These are phyloP conservation scores for Arxiozyma heterogenica DNA, from an alignment of 1,139 yeast genomes.

Conservation along the genomic window DNA sequence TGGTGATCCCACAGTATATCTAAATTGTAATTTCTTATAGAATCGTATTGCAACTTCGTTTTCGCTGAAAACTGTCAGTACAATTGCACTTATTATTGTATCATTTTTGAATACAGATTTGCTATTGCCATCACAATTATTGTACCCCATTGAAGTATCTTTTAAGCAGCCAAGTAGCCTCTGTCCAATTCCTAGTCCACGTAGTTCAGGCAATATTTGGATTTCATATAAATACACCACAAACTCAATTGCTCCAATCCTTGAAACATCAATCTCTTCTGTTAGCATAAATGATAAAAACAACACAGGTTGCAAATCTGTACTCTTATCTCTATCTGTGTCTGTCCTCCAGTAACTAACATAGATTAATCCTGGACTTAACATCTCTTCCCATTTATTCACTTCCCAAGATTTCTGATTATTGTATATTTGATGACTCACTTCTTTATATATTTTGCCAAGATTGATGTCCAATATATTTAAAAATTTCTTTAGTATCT, in stretches of 20 bases:
- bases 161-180: neutral
- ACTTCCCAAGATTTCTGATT: constrained; percentile 18
- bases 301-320: neutral
- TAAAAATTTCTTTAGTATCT: neutral
- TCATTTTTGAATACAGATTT: neutral
- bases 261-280: neutral
- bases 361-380: neutral
- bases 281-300: neutral
- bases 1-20: constrained; percentile 19
- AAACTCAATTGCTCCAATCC: neutral
- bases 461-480: neutral
- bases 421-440: constrained; percentile 10
- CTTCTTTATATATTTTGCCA: neutral
- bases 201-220: constrained; percentile 14
- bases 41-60: constrained; percentile 20
- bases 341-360: neutral
- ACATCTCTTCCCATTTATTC: constrained; percentile 1
- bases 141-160: neutral
- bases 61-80: constrained; percentile 26
- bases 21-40: constrained; percentile 18
- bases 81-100: constrained; percentile 7
- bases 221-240: constrained; percentile 27
- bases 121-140: neutral
- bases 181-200: constrained; percentile 10
- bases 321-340: neutral